Base-by-base conservation (phyloP, 306 rosid species). In the Cucumis melo region DNA sequence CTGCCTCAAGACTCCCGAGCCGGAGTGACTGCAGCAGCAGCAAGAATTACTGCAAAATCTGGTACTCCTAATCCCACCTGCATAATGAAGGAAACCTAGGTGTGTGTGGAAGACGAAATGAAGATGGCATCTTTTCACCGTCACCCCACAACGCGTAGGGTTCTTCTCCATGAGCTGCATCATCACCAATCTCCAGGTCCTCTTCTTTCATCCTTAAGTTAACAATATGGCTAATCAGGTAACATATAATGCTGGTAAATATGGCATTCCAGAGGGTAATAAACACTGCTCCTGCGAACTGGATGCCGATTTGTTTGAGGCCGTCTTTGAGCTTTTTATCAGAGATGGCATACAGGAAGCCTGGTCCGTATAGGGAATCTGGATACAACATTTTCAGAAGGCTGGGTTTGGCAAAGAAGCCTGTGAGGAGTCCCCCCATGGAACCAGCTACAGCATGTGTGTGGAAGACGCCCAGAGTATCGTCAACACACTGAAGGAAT, bases 81-180 rank as follows among this genome's bases (percentile, higher is more conserved):
- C 86, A 78, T 6, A 84, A 32, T 10, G 87, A 84, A 55, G 86
- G 87, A 10, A 87, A 36, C 61, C 80, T 71, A 0, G 84, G 86
- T 20, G 80, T 76, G 61, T 63, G 80, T 75, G 59, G 76, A 16
- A 81, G 77, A 36, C 83, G 78, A 66, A 80, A 81, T 17, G 87
- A 34, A 10, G 81, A 24, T 0, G 81, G 32, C 78, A 62, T 67
- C 48, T 68, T 84, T 76, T 86, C 92, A 8, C 97, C 94, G n/a
- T 91, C 91, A 6, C 90, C 97, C 97, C 97, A 91, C 61, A 91
- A 78, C 0, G 91, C 92, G 8, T 87, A 88, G 10, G 89, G 91
- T 79, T 89, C 95, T 81, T 91, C 95, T 12, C 95, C 95, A 16
- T 89, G 97, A 54, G 61, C 90, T 5, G 91, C 95, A 77, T 88